Percentiles rank a stretch among this genome's conserved stretches.
Evolutionary conservation across 1,139 yeast species (phyloP).

Genomic region (Yamadazyma atlantica): DNA sequence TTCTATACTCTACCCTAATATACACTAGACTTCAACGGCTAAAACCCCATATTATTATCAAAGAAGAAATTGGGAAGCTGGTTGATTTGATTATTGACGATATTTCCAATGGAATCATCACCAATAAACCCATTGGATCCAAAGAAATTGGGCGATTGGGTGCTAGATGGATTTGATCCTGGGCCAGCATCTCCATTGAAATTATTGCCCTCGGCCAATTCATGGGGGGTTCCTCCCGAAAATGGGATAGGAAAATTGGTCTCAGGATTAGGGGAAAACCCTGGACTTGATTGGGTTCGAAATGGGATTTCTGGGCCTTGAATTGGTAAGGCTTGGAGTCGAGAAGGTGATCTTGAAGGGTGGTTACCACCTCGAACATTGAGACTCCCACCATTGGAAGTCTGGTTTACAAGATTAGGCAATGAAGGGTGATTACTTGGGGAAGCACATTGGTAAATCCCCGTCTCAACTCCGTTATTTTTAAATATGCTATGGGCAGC

Average conservation of each 20-base stretch:
- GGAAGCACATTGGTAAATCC: constrained; percentile 10
- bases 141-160: constrained; percentile 9
- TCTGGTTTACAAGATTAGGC: constrained; percentile 19
- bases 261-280: not conserved
- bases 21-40: too few relatives aligned
- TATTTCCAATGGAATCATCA: constrained; percentile 12
- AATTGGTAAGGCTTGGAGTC: not conserved
- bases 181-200: too few relatives aligned
- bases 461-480: not conserved
- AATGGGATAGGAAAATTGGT: too few relatives aligned
- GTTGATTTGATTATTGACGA: constrained; percentile 15
- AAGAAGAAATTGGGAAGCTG: constrained; percentile 40
- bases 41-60: constrained; percentile 36
- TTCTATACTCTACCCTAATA: too few relatives aligned
- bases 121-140: constrained; percentile 10
- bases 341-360: not conserved
- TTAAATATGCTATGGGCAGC: constrained; percentile 2
- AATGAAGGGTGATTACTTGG: constrained; percentile 26
- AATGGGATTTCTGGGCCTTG: not conserved
- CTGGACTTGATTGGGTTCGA: not conserved
- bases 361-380: too few relatives aligned
- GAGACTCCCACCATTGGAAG: not conserved
- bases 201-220: too few relatives aligned
- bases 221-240: too few relatives aligned
- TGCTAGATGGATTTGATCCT: not conserved